A percentile compares a stretch with the other conserved stretches of the same genome.
Evolutionary conservation across 225 moss, liverwort and hornwort species (phyloP).

Genomic region (Pleurozium schreberi): DNA sequence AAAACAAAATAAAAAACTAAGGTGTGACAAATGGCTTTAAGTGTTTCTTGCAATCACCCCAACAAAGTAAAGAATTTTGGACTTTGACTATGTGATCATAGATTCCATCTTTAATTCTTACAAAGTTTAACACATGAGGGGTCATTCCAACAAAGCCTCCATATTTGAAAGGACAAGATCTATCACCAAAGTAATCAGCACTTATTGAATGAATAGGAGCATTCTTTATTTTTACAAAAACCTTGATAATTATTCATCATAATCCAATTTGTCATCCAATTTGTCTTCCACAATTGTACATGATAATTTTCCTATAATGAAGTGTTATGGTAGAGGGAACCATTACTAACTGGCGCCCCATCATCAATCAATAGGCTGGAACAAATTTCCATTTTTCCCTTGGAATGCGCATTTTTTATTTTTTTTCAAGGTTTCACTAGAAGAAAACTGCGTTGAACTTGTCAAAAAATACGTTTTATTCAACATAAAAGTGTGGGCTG

Average conservation of each 20-base stretch:
- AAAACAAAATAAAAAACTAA: too few species aligned
- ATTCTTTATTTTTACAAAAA: background rate
- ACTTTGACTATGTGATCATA: background rate
- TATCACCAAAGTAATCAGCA: rapidly evolving
- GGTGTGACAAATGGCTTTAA: too few species aligned
- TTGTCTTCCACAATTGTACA: background rate
- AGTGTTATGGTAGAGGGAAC: too few species aligned
- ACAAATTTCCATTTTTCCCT: too few species aligned
- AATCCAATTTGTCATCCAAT: background rate
- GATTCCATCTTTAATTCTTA: background rate
- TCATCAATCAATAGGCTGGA: too few species aligned
- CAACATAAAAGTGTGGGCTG: too few species aligned
- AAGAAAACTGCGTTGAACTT: too few species aligned
- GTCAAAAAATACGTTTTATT: too few species aligned
- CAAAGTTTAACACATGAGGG: rapidly evolving
- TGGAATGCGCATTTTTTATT: too few species aligned
- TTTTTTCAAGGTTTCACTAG: too few species aligned
- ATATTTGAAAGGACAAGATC: background rate
- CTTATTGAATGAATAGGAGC: background rate
- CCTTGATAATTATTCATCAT: background rate
- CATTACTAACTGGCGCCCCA: too few species aligned
- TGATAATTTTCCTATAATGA: background rate
- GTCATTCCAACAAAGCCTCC: background rate
- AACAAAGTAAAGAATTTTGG: background rate
- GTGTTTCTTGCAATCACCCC: too few species aligned